A percentile compares a stretch with the other conserved stretches of the same genome.
These are phyloP conservation scores for Phytopythium ostracodes DNA, from an alignment of 352 stramenopile genomes.

Conservation along the genomic window DNA sequence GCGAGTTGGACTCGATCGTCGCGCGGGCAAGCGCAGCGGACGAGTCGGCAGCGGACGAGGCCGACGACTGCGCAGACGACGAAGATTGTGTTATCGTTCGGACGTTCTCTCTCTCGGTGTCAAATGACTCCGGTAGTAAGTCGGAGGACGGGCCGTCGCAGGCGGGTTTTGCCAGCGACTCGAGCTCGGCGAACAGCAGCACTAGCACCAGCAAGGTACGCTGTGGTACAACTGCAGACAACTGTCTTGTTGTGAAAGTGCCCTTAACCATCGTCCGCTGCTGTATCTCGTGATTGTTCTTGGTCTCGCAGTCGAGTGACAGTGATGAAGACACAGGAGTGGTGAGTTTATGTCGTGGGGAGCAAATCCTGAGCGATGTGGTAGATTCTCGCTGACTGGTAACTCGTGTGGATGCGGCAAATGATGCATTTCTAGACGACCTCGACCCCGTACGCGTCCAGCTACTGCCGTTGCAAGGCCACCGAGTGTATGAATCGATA, in stretches of 20 bases:
- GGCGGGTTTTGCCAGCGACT: not conserved
- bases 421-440: not conserved
- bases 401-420: not conserved
- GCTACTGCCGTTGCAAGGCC: slow-evolving; percentile 60
- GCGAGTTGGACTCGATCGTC: slow-evolving; percentile 1
- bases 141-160: not conserved
- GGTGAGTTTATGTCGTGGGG: not conserved
- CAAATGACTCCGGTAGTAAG: not conserved
- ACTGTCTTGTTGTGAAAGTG: not conserved
- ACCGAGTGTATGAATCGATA: slow-evolving; percentile 72
- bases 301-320: not conserved
- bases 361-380: no score
- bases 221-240: no score
- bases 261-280: not conserved
- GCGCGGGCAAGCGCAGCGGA: not conserved
- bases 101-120: slow-evolving; percentile 2
- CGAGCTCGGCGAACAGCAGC: not conserved
- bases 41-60: not conserved
- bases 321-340: not conserved
- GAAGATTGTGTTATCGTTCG: not conserved
- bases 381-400: not conserved
- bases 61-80: slow-evolving; percentile 1
- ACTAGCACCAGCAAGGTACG: not conserved
- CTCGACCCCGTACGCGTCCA: slow-evolving; percentile 43
- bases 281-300: not conserved